phyloP scores from a whole-genome alignment of 495 filamentous ascomycete genomes.

The Aspergillus sparsus region DNA sequence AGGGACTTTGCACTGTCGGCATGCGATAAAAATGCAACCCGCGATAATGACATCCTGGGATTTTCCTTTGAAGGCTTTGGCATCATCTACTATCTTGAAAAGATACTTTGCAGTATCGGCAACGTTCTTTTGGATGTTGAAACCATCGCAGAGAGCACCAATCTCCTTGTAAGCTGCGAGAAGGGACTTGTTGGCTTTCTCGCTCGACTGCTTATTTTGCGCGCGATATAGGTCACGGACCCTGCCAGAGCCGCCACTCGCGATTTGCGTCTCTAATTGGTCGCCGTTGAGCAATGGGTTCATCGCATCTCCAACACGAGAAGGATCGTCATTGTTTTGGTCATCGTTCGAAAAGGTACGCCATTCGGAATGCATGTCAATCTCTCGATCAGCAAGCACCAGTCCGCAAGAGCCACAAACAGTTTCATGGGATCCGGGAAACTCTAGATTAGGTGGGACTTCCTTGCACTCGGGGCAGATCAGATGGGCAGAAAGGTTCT shows the following conservation, averaged over 20 bases:
- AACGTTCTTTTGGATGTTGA: constrained; percentile 75
- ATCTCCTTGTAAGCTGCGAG: constrained; percentile 88
- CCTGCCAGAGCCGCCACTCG: constrained; percentile 72
- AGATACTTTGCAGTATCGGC: constrained; percentile 88
- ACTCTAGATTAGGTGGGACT: constrained; percentile 88
- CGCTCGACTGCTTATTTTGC: constrained; percentile 79
- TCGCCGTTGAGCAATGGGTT: constrained; percentile 88
- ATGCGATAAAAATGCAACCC: constrained; percentile 95
- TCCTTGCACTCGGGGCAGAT: constrained; percentile 91
- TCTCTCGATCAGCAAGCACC: constrained; percentile 86
- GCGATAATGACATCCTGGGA: constrained; percentile 91
- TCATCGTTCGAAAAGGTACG: constrained; percentile 98
- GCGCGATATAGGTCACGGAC: constrained; percentile 78
- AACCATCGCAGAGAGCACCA: constrained; percentile 79
- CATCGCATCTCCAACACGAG: constrained; percentile 90
- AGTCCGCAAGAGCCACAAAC: constrained; percentile 90
- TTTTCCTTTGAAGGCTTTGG: constrained; percentile 92
- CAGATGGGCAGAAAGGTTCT: constrained; percentile 80
- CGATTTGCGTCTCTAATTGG: constrained; percentile 89
- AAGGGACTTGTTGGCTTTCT: constrained; percentile 81
- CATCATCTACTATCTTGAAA: constrained; percentile 90
- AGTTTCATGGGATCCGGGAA: constrained; percentile 87
- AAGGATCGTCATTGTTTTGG: constrained; percentile 91
- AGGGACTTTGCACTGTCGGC: constrained; percentile 80
- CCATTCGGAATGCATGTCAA: constrained; percentile 97